Evolutionary conservation across 2,329 filamentous ascomycete species (phyloP).

Genomic region (Neoscytalidium dimidiatum): DNA sequence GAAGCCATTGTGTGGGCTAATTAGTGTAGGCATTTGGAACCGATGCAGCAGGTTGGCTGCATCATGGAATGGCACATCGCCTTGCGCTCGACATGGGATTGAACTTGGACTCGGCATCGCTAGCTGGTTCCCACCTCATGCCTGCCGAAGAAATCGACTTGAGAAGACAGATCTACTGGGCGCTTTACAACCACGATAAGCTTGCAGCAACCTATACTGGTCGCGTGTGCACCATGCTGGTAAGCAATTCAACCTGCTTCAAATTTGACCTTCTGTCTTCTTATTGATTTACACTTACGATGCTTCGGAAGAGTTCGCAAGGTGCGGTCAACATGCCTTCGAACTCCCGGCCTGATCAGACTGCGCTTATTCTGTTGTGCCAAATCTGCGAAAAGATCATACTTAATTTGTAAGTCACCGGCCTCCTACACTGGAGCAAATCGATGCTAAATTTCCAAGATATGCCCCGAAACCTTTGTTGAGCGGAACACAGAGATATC

Average conservation of each 20-base stretch:
- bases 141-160: slow-evolving; percentile 33
- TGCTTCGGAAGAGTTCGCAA: slow-evolving; percentile 29
- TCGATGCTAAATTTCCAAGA: slow-evolving; percentile 20
- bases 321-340: slow-evolving; percentile 29
- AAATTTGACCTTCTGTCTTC: neutral
- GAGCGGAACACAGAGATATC: slow-evolving; percentile 23
- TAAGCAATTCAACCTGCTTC: too few species aligned
- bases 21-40: slow-evolving; percentile 33
- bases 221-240: slow-evolving; percentile 39
- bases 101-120: slow-evolving; percentile 35
- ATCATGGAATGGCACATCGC: slow-evolving; percentile 41
- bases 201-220: slow-evolving; percentile 38
- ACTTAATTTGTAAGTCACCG: slow-evolving; percentile 29
- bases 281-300: neutral
- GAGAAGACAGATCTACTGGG: slow-evolving; percentile 40
- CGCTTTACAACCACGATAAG: slow-evolving; percentile 40
- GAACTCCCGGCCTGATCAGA: slow-evolving; percentile 25
- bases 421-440: too few species aligned
- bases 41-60: slow-evolving; percentile 40
- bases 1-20: neutral
- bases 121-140: slow-evolving; percentile 28
- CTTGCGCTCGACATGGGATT: slow-evolving; percentile 42
- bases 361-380: slow-evolving; percentile 31
- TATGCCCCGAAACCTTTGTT: slow-evolving; percentile 34
- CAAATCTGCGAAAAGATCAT: slow-evolving; percentile 36